Evolutionary conservation across 495 filamentous ascomycete genomes (phyloP), one percentile per base, ranked within the genome.

Genomic region (Xylaria longipes): DNA sequence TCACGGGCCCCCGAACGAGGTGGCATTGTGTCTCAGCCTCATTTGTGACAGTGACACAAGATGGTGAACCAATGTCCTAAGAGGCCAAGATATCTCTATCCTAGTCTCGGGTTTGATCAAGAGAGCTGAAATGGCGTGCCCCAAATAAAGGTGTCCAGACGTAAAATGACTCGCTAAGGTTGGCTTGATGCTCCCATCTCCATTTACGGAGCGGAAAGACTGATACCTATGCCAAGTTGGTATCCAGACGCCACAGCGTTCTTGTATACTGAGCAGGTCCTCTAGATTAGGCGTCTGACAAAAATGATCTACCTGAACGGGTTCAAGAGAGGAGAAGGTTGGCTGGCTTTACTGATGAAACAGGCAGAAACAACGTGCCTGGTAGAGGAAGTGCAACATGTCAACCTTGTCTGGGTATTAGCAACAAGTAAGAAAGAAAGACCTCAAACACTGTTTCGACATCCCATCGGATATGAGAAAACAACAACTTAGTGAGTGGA

Each of bases 1-100:
- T 52, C 70, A 22, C 64, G 70, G 17, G 65, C 70, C 39, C 14
- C 45, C 17, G 70, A 61, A 20, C 70, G 70, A 29, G 70, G 70
- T 39, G 70, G 29, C 70, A 72, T 72, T 6, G 41, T 68, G 56
- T 63, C 45, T 52, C 2, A 50, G 27, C 27, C 52, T 56, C 67
- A 60, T 69, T 9, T 37, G 17, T 9, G 20, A 35, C 17, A 22
- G 6, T 45, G 56, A 31, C 52, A 31, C 52, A 56, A 22, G 45
- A 69, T 50, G 9, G 29, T 45, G 50, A 67, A 15, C 20, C 15
- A 39, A 56, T 20, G 27, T 25, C 12, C 62, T n/a, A 27, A 20
- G 17, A 31, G 41, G n/a, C 43, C 17, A 65, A 48, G 37, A 41
- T 46, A 27, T 22, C 37, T 39, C 22, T 25, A 46, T 25, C n/a